Conservation (phyloP, 2,329 filamentous ascomycete species). For the Ambrosiella cleistominuta region DNA sequence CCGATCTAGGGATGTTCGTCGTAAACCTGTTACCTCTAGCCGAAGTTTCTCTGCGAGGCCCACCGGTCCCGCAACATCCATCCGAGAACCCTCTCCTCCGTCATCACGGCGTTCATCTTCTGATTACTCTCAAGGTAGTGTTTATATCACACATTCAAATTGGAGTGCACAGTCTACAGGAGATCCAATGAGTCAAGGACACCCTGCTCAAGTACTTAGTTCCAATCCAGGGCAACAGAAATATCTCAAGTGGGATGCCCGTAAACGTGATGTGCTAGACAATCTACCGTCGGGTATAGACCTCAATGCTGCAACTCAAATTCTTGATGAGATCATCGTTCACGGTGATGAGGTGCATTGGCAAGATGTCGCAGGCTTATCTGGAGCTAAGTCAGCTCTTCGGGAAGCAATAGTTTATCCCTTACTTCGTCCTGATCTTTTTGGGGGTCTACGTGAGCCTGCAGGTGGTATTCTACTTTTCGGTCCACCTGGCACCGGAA, state of each 20-base stretch:
- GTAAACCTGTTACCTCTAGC: conserved; percentile 7
- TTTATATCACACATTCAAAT: neutral
- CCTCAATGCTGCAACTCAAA: conserved; percentile 66
- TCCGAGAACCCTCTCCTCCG: conserved; percentile 2
- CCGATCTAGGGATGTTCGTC: conserved; percentile 4
- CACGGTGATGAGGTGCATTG: conserved; percentile 89
- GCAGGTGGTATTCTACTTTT: conserved; percentile 91
- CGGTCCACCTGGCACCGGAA: conserved; percentile 91
- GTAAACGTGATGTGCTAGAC: conserved; percentile 43
- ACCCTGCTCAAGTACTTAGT: no score
- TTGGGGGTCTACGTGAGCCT: conserved; percentile 87
- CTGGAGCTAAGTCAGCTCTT: conserved; percentile 75
- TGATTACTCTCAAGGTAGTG: conserved; percentile 5
- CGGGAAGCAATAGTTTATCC: conserved; percentile 96
- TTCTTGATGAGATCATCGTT: conserved; percentile 89
- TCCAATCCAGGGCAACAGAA: neutral
- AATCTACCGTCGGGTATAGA: conserved; percentile 71
- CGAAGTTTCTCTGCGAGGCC: neutral
- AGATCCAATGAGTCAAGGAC: no score
- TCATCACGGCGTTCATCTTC: conserved; percentile 9
- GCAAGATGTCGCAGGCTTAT: conserved; percentile 81
- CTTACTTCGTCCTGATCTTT: conserved; percentile 84
- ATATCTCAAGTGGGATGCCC: conserved; percentile 5
- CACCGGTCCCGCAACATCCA: neutral
- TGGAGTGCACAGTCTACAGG: neutral